phyloP scores from a whole-genome alignment of 148 eudicot genomes.

The Beta vulgaris region DNA sequence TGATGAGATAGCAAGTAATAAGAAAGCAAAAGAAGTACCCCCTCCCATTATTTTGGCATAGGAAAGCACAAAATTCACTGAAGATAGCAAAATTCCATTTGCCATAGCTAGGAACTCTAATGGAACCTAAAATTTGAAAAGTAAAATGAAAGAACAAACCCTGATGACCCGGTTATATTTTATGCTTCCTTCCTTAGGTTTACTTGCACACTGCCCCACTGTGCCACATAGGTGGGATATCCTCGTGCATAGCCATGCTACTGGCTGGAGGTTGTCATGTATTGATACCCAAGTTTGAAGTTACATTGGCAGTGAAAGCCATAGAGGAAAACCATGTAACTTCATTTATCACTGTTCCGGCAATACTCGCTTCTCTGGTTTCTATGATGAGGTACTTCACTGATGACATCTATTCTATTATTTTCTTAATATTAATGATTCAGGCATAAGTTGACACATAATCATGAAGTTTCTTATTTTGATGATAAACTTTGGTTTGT shows the following conservation, averaged over 20 bases:
- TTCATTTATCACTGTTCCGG: conserved; percentile 80
- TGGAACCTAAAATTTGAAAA: background rate
- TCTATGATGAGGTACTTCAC: conserved; percentile 53
- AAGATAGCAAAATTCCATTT: background rate
- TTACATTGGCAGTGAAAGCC: conserved; percentile 54
- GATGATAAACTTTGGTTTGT: too few species aligned
- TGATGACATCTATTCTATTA: background rate
- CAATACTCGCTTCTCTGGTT: conserved; percentile 80
- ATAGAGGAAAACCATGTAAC: conserved; percentile 57
- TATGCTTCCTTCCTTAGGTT: conserved; percentile 40
- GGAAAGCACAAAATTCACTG: background rate
- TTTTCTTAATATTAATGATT: background rate
- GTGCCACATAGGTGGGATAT: conserved; percentile 96
- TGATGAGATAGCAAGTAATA: background rate
- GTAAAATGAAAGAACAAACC: background rate
- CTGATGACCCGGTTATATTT: background rate
- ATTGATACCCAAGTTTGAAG: conserved; percentile 79
- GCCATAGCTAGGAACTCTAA: background rate
- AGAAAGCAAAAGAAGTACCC: background rate
- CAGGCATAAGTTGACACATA: background rate
- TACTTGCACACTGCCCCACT: conserved; percentile 91
- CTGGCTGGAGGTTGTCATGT: conserved; percentile 94
- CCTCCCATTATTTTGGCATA: background rate
- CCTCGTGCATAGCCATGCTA: conserved; percentile 83
- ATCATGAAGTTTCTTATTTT: too few species aligned